A percentile compares a stretch with the other conserved stretches of the same genome.
Conservation (phyloP, 23 red algal genomes). For the Cyanidiococcus yangmingshanensis region DNA sequence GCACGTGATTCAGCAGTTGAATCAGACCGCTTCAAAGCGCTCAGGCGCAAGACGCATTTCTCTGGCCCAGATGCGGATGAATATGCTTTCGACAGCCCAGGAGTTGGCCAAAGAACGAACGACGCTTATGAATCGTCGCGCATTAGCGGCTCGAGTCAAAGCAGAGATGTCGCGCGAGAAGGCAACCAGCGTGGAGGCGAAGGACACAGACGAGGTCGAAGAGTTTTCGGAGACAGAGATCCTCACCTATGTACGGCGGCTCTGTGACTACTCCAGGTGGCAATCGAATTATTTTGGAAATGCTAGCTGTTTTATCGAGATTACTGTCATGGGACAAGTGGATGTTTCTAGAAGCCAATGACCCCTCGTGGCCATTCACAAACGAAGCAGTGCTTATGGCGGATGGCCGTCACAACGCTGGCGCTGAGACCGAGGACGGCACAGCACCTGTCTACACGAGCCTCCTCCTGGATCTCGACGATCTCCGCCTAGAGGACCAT, state of each 20-base stretch:
- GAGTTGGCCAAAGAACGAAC: neutral
- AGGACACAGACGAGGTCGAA: neutral
- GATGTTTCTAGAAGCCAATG: neutral
- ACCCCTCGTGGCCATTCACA: slow-evolving; percentile 11
- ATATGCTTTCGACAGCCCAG: neutral
- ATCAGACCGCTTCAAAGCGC: neutral
- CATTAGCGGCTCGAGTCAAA: neutral
- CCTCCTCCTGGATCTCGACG: neutral
- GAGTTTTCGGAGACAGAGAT: neutral
- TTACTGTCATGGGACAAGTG: neutral
- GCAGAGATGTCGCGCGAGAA: neutral
- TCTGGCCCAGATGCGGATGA: neutral
- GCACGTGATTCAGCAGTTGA: neutral
- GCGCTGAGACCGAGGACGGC: neutral
- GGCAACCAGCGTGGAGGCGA: neutral
- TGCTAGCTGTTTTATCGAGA: neutral
- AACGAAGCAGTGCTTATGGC: slow-evolving; percentile 1
- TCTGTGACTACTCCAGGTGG: slow-evolving; percentile 1
- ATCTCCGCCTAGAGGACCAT: neutral
- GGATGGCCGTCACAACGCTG: neutral
- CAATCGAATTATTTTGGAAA: neutral
- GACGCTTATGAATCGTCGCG: neutral
- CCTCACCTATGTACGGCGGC: neutral
- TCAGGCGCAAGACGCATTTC: neutral
- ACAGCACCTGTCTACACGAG: neutral